Percentiles rank a stretch among this genome's conserved stretches.
phyloP scores from a whole-genome alignment of 495 filamentous ascomycete genomes.

The Penicillium cosmopolitanum region DNA sequence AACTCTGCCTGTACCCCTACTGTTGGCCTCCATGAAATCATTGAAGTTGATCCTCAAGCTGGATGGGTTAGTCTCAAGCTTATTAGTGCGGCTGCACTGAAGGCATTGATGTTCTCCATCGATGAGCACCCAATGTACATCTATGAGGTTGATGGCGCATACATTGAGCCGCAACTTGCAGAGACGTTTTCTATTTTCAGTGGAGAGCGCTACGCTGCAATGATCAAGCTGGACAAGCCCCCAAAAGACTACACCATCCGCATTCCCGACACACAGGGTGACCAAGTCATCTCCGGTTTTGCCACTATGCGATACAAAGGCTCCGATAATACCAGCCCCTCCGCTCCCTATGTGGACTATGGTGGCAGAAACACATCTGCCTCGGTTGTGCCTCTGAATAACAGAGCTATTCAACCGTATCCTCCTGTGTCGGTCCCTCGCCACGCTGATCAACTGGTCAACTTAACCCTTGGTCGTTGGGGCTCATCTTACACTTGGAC shows the following conservation, averaged over 20 bases:
- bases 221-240: constrained; percentile 43
- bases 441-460: constrained; percentile 42
- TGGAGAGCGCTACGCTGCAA: constrained; percentile 41
- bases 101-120: constrained; percentile 45
- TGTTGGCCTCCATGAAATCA: constrained; percentile 37
- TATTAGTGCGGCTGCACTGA: constrained; percentile 45
- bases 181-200: constrained; percentile 35
- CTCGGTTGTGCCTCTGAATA: constrained; percentile 37
- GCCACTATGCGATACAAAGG: constrained; percentile 41
- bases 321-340: constrained; percentile 18
- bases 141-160: constrained; percentile 46
- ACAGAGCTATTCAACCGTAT: constrained; percentile 37
- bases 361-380: constrained; percentile 38
- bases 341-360: constrained; percentile 43
- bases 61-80: constrained; percentile 55
- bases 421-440: constrained; percentile 35
- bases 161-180: constrained; percentile 39
- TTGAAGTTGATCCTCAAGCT: constrained; percentile 39
- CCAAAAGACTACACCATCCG: constrained; percentile 41
- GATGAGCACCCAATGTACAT: constrained; percentile 46
- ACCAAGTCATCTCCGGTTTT: constrained; percentile 41
- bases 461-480: constrained; percentile 39
- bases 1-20: constrained; percentile 47
- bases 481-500: constrained; percentile 46
- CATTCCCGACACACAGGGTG: constrained; percentile 33